Conservation (phyloP, 768 basidiomycete species). For the Pleurotus djamor region DNA sequence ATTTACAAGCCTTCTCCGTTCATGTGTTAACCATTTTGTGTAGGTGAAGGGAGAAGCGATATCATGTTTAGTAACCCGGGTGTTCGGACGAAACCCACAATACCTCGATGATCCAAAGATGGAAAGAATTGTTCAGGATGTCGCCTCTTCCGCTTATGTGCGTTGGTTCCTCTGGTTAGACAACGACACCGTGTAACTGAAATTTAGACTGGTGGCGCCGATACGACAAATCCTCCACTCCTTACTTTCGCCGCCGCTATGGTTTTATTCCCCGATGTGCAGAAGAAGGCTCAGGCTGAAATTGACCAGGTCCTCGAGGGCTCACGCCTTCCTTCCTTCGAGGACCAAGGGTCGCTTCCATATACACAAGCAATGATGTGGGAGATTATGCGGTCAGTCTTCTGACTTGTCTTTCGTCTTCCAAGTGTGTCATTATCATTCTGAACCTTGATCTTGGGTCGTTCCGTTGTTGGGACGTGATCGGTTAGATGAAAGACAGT, state of each 20-base stretch:
- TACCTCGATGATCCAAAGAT: no score
- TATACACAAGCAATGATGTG: slow-evolving; percentile 20
- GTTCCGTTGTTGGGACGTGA: not conserved
- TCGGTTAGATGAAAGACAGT: slow-evolving; percentile 18
- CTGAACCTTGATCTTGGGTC: no score
- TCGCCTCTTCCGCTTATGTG: no score
- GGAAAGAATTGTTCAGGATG: no score
- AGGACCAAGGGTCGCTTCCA: slow-evolving; percentile 15
- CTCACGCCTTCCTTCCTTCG: slow-evolving; percentile 17
- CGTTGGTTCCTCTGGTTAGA: not conserved
- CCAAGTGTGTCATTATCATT: no score
- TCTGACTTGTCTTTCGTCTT: not conserved
- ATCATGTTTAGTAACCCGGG: no score
- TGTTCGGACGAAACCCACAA: no score
- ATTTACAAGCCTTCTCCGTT: no score
- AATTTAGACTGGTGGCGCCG: slow-evolving; percentile 23
- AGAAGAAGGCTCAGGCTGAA: slow-evolving; percentile 25
- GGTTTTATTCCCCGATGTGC: slow-evolving; percentile 22
- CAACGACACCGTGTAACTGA: not conserved
- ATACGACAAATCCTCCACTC: slow-evolving; percentile 22
- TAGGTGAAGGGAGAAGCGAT: no score
- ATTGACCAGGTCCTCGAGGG: slow-evolving; percentile 26
- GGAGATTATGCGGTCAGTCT: slow-evolving; percentile 15
- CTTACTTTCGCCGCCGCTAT: slow-evolving; percentile 24
- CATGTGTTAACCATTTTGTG: no score